Percentiles rank a stretch among this genome's conserved stretches.
These are phyloP conservation scores for Silene noctiflora DNA, from an alignment of 179 eudicot species.

Conservation along the genomic window DNA sequence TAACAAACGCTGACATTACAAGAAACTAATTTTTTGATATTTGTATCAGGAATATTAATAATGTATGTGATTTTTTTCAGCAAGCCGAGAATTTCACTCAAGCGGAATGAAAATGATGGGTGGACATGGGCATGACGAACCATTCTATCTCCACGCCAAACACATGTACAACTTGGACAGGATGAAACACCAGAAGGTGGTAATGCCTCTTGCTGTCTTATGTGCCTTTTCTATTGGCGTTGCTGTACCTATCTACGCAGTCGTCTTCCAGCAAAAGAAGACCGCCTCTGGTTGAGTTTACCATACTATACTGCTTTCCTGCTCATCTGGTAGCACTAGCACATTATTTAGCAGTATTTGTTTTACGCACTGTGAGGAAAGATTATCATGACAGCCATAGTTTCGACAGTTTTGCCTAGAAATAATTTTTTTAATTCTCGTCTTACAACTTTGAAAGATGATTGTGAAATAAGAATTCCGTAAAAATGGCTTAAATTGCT, in stretches of 20 bases:
- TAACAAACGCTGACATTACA: too few species aligned
- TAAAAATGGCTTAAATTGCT: slow-evolving; percentile 10
- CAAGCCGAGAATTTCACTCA: slow-evolving; percentile 63
- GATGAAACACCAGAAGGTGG: slow-evolving; percentile 73
- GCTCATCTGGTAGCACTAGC: too few species aligned
- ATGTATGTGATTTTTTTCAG: slow-evolving; percentile 34
- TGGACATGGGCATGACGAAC: slow-evolving; percentile 56
- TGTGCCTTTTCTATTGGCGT: slow-evolving; percentile 75
- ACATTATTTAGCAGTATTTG: too few species aligned
- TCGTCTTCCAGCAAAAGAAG: slow-evolving; percentile 89
- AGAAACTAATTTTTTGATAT: too few species aligned
- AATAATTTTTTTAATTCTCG: neutral
- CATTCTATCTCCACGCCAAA: slow-evolving; percentile 78
- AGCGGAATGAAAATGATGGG: slow-evolving; percentile 56
- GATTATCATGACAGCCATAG: slow-evolving; percentile 19
- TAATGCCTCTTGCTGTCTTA: slow-evolving; percentile 59
- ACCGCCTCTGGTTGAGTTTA: slow-evolving; percentile 57
- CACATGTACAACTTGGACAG: slow-evolving; percentile 99
- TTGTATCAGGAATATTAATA: neutral
- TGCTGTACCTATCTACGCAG: slow-evolving; percentile 75
- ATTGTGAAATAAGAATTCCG: slow-evolving; percentile 21
- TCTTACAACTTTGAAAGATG: slow-evolving; percentile 19
- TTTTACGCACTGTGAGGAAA: slow-evolving; percentile 11
- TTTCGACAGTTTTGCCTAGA: slow-evolving; percentile 16
- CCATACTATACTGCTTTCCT: too few species aligned